phyloP scores from a whole-genome alignment of 148 eudicot species.

The Talinum fruticosum region DNA sequence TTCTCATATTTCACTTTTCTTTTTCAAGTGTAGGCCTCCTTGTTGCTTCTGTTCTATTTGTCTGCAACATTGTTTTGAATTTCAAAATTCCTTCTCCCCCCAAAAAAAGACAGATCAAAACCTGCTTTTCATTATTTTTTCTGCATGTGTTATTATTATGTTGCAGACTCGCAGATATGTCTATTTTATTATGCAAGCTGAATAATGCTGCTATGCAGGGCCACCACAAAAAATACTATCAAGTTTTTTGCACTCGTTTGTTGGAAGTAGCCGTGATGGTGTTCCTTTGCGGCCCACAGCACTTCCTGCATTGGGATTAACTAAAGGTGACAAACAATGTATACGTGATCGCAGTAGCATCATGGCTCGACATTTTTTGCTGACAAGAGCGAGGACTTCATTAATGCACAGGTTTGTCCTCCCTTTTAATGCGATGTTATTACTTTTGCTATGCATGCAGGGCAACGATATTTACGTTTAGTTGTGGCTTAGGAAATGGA shows the following conservation, averaged over 20 bases:
- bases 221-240: constrained; percentile 89
- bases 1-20: not conserved
- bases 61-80: not conserved
- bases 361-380: constrained; percentile 95
- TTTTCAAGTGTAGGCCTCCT: not conserved
- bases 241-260: constrained; percentile 89
- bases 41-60: not conserved
- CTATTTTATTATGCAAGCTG: not conserved
- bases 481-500: not conserved
- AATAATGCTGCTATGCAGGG: constrained; percentile 47
- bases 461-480: not conserved
- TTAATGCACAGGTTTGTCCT: constrained; percentile 72
- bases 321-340: constrained; percentile 89
- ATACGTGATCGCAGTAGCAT: constrained; percentile 93
- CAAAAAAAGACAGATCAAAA: not conserved
- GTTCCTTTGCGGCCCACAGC: constrained; percentile 70
- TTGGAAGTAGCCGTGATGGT: constrained; percentile 67
- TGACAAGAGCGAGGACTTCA: constrained; percentile 86
- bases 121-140: not conserved
- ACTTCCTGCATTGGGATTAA: constrained; percentile 84
- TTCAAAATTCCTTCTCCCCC: not conserved
- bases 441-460: not conserved
- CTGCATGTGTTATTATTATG: not conserved
- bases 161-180: not conserved
- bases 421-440: not conserved